Conservation (phyloP, 225 moss, liverwort and hornwort genomes). For the Thuidium tamariscinum region DNA sequence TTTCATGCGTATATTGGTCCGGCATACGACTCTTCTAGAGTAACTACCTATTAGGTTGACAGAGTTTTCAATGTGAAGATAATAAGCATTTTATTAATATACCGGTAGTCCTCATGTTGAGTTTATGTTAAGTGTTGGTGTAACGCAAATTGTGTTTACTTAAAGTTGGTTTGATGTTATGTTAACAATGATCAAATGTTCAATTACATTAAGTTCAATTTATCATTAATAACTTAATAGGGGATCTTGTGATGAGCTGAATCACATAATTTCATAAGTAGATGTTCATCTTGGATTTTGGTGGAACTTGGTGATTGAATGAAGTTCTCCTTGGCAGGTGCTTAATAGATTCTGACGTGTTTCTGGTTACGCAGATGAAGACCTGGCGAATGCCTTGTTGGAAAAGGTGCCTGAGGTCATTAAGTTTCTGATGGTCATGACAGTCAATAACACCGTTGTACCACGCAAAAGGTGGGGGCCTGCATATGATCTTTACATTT, state of each 20-base stretch:
- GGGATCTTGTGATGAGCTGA: background rate
- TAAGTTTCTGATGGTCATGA: slow-evolving; percentile 84
- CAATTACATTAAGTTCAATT: background rate
- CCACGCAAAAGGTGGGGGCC: slow-evolving; percentile 52
- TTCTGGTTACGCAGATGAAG: slow-evolving; percentile 43
- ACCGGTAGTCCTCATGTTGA: background rate
- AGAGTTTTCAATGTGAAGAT: background rate
- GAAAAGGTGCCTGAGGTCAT: slow-evolving; percentile 65
- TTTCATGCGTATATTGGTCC: background rate
- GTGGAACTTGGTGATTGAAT: background rate
- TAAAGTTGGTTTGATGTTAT: background rate
- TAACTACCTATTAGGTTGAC: background rate
- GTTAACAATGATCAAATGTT: background rate
- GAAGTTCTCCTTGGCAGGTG: background rate
- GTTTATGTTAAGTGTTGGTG: background rate
- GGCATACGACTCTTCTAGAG: background rate
- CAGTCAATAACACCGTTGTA: slow-evolving; percentile 92
- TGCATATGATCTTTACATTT: background rate
- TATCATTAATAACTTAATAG: background rate
- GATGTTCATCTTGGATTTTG: background rate
- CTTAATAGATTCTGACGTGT: background rate
- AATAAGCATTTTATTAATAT: background rate
- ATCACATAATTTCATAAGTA: background rate
- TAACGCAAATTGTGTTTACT: background rate
- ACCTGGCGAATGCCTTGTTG: slow-evolving; percentile 30